Evolutionary conservation across 495 filamentous ascomycete genomes (phyloP).

Genomic region (Annulohypoxylon maeteangense): DNA sequence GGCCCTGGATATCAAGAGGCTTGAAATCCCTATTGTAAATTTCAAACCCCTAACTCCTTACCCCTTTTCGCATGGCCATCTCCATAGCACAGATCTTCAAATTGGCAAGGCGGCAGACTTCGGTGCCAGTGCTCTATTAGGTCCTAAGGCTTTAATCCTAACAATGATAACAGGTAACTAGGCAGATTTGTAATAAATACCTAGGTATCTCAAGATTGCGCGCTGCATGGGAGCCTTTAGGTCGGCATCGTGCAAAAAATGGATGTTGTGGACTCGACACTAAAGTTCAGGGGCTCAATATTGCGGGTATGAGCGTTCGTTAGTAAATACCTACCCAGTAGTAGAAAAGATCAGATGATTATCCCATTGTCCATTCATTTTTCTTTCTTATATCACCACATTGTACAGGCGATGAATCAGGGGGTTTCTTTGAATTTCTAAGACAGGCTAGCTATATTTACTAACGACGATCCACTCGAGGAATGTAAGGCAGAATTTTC

Average conservation of each 20-base stretch:
- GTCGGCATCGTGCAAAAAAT: constrained; percentile 50
- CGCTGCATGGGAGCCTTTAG: constrained; percentile 60
- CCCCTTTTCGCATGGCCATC: constrained; percentile 63
- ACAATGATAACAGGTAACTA: too few relatives aligned
- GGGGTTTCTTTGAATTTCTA: too few relatives aligned
- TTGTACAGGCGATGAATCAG: too few relatives aligned
- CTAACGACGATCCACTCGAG: too few relatives aligned
- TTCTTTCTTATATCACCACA: too few relatives aligned
- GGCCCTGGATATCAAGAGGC: constrained; percentile 51
- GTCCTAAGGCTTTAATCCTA: constrained; percentile 50
- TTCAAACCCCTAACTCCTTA: constrained; percentile 63
- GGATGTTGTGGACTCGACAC: constrained; percentile 58
- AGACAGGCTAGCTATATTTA: too few relatives aligned
- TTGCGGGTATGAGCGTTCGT: constrained; percentile 59
- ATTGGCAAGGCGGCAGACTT: constrained; percentile 50
- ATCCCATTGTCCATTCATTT: too few relatives aligned
- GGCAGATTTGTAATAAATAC: too few relatives aligned
- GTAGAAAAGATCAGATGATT: too few relatives aligned
- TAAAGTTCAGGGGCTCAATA: constrained; percentile 58
- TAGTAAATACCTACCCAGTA: too few relatives aligned
- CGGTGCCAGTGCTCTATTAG: constrained; percentile 54
- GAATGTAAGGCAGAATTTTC: too few relatives aligned
- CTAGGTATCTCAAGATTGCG: too few relatives aligned
- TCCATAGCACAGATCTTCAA: constrained; percentile 61
- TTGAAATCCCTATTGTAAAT: constrained; percentile 52